phyloP scores from a whole-genome alignment of 169 alveolate species.

The Theileria equi region DNA sequence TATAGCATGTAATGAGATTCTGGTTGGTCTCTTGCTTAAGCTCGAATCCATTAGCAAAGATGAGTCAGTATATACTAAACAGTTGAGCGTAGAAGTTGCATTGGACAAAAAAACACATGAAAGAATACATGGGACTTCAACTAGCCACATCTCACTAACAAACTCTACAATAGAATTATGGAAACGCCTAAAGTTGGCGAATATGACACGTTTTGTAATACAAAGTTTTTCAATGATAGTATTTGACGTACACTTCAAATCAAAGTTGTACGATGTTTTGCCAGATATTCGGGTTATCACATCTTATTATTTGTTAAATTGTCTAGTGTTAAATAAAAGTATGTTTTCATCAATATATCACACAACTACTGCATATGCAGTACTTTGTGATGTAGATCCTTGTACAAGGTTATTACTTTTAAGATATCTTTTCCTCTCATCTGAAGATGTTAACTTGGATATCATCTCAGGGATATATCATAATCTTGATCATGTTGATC shows the following conservation, averaged over 20 bases:
- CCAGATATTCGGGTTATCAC: conserved; percentile 36
- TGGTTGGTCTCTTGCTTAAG: conserved; percentile 28
- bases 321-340: conserved; percentile 2
- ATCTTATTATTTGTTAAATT: conserved; percentile 11
- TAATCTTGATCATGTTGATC: neutral
- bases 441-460: neutral
- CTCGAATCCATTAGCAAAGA: conserved; percentile 42
- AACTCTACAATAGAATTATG: conserved; percentile 46
- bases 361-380: neutral
- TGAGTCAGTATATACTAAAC: conserved; percentile 32
- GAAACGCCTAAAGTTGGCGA: conserved; percentile 40
- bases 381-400: neutral
- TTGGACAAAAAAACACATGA: conserved; percentile 51
- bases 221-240: conserved; percentile 11
- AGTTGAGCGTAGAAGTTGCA: conserved; percentile 46
- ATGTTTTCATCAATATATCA: conserved; percentile 5
- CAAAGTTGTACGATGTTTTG: conserved; percentile 42
- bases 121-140: conserved; percentile 22
- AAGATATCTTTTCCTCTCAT: neutral
- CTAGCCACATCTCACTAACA: neutral
- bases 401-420: neutral
- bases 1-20: conserved; percentile 46
- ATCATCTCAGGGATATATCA: neutral
- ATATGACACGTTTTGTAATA: conserved; percentile 9
- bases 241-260: conserved; percentile 30